Evolutionary conservation across 2,329 filamentous ascomycete genomes (phyloP), one percentile per base, ranked within the genome.

Genomic region (Uncinocarpus reesii): DNA sequence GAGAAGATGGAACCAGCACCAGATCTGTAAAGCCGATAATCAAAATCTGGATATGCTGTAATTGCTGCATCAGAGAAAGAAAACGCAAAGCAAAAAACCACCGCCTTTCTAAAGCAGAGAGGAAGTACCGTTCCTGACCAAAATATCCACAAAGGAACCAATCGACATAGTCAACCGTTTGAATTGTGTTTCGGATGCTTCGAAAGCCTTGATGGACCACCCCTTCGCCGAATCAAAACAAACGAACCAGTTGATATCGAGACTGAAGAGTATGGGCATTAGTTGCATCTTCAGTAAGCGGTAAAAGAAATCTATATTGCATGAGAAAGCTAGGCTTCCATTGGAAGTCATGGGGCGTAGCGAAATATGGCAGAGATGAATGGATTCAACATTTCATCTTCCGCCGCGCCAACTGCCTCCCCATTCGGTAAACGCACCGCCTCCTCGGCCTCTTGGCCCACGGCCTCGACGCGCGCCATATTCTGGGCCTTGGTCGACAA

Each of bases 401-500:
- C 54, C 43, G 16, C 55, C 50, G 18, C 55, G 51, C 55, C 55
- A 57, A 26, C 47, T 53, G 20, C 47, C 48, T 26, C 45, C 50
- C 42, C 49, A 51, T 35, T 58, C 52, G 20, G 57, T 56, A 55
- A 57, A 61, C 53, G 63, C 57, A 47, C 53, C 56, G 15, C 53
- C 55, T 28, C 61, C 62, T 35, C 60, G 56, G 38, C 64, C 60
- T 21, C 63, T 52, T 21, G 58, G 58, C 48, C 58, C 60, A 28
- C 68, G 67, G 7, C 69, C 63, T 16, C 65, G 65, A 16, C 65
- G 59, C 41, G 62, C 60, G 28, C 62, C 62, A 49, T 81, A 79
- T 61, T 88, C 84, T 13, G 78, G 78, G 11, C 84, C 84, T 47
- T 81, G 74, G 61, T 88, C 83, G 37, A 88, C 82, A 47, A 88